phyloP scores from a whole-genome alignment of 768 basidiomycete genomes.

The Phanerochaete sordida region DNA sequence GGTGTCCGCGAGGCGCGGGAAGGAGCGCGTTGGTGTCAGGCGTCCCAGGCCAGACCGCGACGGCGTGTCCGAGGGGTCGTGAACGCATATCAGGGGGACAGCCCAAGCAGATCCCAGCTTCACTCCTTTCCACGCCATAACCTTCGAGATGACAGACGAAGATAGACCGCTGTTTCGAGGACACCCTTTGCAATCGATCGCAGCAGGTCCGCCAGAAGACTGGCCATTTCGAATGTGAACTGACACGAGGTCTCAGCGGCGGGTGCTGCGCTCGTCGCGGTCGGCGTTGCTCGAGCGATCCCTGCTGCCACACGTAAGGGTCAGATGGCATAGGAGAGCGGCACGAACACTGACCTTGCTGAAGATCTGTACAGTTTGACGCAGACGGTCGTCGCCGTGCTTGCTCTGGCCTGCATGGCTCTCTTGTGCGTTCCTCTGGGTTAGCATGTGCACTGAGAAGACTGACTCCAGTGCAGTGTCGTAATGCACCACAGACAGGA shows the following conservation, averaged over 20 bases:
- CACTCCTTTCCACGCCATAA: not conserved
- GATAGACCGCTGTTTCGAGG: conserved; percentile 11
- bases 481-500: conserved; percentile 62
- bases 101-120: not conserved
- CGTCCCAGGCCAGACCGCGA: not conserved
- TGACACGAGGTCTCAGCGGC: conserved; percentile 1
- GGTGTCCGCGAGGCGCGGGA: not conserved
- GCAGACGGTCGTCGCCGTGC: conserved; percentile 69
- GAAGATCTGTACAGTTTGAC: conserved; percentile 32
- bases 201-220: not conserved
- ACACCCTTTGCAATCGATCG: conserved; percentile 7
- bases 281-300: not conserved
- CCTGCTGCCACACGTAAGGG: conserved; percentile 5
- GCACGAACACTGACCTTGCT: not conserved
- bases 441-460: not conserved
- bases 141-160: not conserved
- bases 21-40: not conserved
- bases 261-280: conserved; percentile 3
- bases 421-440: conserved; percentile 47
- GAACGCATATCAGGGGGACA: not conserved
- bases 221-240: not conserved
- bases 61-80: not conserved
- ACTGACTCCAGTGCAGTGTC: conserved; percentile 40
- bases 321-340: not conserved
- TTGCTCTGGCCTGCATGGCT: conserved; percentile 63